Percentiles rank a stretch among this genome's conserved stretches.
Conservation (phyloP, 1,139 yeast genomes). For the Lodderomyces margitis region DNA sequence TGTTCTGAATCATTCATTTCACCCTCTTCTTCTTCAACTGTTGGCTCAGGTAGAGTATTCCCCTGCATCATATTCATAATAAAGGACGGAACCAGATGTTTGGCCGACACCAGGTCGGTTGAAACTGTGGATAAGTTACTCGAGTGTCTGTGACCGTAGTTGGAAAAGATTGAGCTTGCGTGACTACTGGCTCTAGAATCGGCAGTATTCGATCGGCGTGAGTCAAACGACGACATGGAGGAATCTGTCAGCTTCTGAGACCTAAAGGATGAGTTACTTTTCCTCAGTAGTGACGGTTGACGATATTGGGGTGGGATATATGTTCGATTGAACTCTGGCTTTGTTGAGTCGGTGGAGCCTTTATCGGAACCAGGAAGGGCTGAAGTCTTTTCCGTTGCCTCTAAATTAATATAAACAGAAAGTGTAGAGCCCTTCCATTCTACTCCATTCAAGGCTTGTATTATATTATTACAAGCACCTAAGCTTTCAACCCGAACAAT, state of each 20-base stretch:
- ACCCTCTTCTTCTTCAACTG: conserved; percentile 3
- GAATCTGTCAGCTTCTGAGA: background rate
- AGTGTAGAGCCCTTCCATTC: conserved; percentile 3
- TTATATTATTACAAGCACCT: conserved; percentile 2
- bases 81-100: conserved; percentile 29
- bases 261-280: background rate
- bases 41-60: background rate
- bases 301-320: conserved; percentile 2
- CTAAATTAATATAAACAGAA: background rate
- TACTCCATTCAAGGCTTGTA: background rate
- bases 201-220: conserved; percentile 7
- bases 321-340: conserved; percentile 1
- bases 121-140: conserved; percentile 13
- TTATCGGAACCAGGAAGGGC: background rate
- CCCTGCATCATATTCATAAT: conserved; percentile 28
- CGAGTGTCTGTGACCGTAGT: conserved; percentile 10
- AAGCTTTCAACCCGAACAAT: conserved; percentile 2
- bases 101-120: conserved; percentile 5
- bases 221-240: conserved; percentile 4
- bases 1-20: background rate
- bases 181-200: conserved; percentile 15
- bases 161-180: conserved; percentile 8
- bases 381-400: background rate
- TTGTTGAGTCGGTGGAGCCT: background rate
- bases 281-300: conserved; percentile 1